These are phyloP conservation scores for Xylaria sp. DNA, from an alignment of 2,329 filamentous ascomycete species.

Conservation along the genomic window DNA sequence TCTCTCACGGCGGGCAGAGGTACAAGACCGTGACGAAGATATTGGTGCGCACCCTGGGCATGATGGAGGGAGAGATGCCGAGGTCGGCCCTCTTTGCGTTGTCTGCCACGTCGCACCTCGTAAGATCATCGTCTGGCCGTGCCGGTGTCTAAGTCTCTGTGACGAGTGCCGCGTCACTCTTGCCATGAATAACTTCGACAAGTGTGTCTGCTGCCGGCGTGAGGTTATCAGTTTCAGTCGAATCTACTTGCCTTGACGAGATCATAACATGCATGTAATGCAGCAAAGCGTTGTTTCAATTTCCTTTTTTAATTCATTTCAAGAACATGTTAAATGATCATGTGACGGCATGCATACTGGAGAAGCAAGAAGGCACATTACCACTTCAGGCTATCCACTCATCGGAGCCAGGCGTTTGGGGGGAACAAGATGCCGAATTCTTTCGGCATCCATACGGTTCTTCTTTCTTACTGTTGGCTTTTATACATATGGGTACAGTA, in stretches of 20 bases:
- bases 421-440: neutral
- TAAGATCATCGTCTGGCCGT: constrained; percentile 95
- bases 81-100: constrained; percentile 84
- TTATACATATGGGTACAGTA: constrained; percentile 1
- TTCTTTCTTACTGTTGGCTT: neutral
- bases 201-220: constrained; percentile 91
- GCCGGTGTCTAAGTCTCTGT: constrained; percentile 91
- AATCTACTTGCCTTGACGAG: constrained; percentile 78
- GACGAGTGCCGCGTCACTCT: constrained; percentile 94
- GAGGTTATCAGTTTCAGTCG: constrained; percentile 90
- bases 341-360: constrained; percentile 25
- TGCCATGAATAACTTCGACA: constrained; percentile 97
- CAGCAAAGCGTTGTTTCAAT: neutral
- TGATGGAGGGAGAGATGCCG: constrained; percentile 42
- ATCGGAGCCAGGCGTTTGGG: constrained; percentile 28
- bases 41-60: constrained; percentile 12
- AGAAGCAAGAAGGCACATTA: neutral
- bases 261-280: neutral
- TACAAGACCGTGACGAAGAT: constrained; percentile 36
- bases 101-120: constrained; percentile 89
- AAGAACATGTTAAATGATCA: constrained; percentile 16
- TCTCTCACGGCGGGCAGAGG: constrained; percentile 58
- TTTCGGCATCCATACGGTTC: constrained; percentile 1
- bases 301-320: constrained; percentile 3
- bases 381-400: constrained; percentile 27